Evolutionary conservation across 495 filamentous ascomycete species (phyloP).

Genomic region (Tuber brumale): DNA sequence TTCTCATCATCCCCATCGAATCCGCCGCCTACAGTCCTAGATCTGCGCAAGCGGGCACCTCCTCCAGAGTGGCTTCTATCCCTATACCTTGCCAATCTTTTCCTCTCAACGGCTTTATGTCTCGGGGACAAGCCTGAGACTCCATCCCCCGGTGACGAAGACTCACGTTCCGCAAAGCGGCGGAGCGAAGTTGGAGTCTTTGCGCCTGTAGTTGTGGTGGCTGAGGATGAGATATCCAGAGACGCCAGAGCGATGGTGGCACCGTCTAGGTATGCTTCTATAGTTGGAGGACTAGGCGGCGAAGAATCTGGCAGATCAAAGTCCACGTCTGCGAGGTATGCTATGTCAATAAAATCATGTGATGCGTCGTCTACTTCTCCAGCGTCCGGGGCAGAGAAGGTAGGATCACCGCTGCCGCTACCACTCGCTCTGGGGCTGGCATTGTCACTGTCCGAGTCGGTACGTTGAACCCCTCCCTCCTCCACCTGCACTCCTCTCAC

Average conservation of each 20-base stretch:
- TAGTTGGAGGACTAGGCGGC: background rate
- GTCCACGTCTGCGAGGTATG: conserved; percentile 28
- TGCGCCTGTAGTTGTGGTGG: background rate
- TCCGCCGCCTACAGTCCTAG: background rate
- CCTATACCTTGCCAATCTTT: conserved; percentile 13
- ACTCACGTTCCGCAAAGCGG: conserved; percentile 14
- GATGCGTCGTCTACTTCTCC: background rate
- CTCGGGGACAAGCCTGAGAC: conserved; percentile 17
- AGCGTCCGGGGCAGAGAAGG: background rate
- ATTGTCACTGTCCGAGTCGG: background rate
- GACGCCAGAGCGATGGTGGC: background rate
- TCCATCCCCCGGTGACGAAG: conserved; percentile 15
- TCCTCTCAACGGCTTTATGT: conserved; percentile 11
- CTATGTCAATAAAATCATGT: conserved; percentile 23
- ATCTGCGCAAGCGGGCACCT: background rate
- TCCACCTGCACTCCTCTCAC: background rate
- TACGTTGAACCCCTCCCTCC: background rate
- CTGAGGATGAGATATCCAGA: background rate
- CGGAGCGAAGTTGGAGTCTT: conserved; percentile 20
- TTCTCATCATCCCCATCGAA: background rate
- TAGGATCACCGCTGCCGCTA: background rate
- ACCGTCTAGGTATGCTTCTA: background rate
- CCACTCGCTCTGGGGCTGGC: background rate
- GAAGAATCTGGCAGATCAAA: conserved; percentile 10
- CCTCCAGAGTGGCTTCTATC: conserved; percentile 3